These are phyloP conservation scores for Diospyros kaki DNA, from an alignment of 148 eudicot species.

Conservation along the genomic window DNA sequence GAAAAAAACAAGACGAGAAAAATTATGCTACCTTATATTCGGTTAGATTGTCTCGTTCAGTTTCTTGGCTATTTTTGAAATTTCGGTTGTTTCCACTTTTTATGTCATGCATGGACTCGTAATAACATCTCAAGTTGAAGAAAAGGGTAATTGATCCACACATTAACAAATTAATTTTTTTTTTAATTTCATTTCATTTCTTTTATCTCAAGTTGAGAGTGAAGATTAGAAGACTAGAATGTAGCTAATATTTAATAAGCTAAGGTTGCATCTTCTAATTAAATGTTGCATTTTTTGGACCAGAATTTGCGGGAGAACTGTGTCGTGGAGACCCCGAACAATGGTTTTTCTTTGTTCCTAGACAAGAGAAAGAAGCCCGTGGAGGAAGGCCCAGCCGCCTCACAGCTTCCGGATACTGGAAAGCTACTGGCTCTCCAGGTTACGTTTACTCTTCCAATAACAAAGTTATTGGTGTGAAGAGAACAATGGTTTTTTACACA, in stretches of 20 bases:
- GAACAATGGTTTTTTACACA: constrained; percentile 65
- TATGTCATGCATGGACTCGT: neutral
- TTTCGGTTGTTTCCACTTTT: neutral
- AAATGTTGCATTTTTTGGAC: neutral
- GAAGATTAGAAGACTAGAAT: neutral
- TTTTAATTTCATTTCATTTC: neutral
- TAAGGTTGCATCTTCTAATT: neutral
- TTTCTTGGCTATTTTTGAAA: neutral
- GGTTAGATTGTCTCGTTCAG: neutral
- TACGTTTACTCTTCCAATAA: constrained; percentile 38
- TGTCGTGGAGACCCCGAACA: constrained; percentile 42
- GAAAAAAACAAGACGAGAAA: no score
- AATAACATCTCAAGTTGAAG: no score
- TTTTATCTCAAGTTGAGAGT: no score
- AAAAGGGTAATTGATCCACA: neutral
- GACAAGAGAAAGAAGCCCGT: constrained; percentile 40
- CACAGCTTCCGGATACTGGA: constrained; percentile 61
- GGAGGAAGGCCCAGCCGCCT: constrained; percentile 70
- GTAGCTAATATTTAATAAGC: neutral
- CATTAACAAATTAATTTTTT: neutral
- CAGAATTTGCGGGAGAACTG: constrained; percentile 42
- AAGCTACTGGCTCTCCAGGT: constrained; percentile 62
- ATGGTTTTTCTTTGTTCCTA: constrained; percentile 66
- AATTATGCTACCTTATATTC: neutral
- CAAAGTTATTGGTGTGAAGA: constrained; percentile 45